Conservation (phyloP, 306 rosid species). For the Biancaea sappan region DNA sequence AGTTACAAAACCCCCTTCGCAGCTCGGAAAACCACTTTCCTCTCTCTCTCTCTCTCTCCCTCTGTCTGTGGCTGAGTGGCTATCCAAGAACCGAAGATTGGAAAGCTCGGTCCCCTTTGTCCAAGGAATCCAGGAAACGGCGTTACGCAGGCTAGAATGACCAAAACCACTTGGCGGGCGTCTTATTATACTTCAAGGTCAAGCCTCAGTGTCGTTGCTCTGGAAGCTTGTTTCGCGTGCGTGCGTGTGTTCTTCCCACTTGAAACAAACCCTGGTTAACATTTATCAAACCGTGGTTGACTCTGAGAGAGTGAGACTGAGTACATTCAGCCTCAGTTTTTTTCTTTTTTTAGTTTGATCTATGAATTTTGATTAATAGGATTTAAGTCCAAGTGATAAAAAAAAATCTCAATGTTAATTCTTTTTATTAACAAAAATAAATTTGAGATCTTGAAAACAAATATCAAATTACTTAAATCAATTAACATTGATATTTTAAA, state of each 20-base stretch:
- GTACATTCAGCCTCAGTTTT: no score
- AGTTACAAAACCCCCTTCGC: conserved; percentile 46
- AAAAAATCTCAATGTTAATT: no score
- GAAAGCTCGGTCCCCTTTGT: not conserved
- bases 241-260: not conserved
- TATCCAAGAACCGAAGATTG: not conserved
- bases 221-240: conserved; percentile 20
- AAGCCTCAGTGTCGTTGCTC: conserved; percentile 40
- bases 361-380: no score
- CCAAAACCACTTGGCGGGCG: conserved; percentile 51
- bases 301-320: no score
- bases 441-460: no score
- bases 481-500: no score
- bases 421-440: no score
- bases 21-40: conserved; percentile 37
- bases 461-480: no score
- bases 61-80: not conserved
- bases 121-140: conserved; percentile 44
- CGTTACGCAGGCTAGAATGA: conserved; percentile 51
- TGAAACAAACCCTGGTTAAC: not conserved
- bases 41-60: not conserved
- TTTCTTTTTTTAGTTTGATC: no score
- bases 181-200: conserved; percentile 35
- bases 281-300: conserved; percentile 49
- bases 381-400: no score